Conservation (phyloP, 1,284 basidiomycete genomes). For the Agaricales sp. region DNA sequence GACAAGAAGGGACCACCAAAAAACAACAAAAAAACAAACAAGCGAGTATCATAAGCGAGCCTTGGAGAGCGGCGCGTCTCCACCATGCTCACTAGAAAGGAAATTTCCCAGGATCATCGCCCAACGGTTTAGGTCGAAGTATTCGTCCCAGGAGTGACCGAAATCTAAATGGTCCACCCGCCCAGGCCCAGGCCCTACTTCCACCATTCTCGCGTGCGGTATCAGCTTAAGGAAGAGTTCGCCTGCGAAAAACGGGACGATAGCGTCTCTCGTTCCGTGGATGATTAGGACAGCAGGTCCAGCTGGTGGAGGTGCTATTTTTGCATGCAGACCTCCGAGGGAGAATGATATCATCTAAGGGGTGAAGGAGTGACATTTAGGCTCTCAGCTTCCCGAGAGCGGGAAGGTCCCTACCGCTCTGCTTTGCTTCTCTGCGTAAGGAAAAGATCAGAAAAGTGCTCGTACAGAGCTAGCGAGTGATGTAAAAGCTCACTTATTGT, state of each 20-base stretch:
- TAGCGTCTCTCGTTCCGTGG: background rate
- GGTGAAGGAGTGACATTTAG: too few relatives aligned
- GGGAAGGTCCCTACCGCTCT: background rate
- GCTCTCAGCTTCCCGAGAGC: background rate
- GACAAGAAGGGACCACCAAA: background rate
- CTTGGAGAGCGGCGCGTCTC: too few relatives aligned
- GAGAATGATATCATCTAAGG: constrained; percentile 23
- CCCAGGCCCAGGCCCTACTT: background rate
- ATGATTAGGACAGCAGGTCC: background rate
- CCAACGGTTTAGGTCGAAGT: background rate
- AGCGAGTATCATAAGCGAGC: background rate
- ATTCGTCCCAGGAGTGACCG: background rate
- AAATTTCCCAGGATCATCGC: background rate
- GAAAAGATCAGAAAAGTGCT: too few relatives aligned
- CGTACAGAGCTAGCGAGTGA: background rate
- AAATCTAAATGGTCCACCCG: background rate
- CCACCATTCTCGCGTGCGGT: constrained; percentile 1
- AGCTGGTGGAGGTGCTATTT: constrained; percentile 15
- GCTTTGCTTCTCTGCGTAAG: background rate
- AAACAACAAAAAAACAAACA: background rate
- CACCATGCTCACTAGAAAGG: background rate
- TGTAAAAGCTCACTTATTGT: constrained; percentile 7
- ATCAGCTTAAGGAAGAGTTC: background rate
- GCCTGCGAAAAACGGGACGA: background rate
- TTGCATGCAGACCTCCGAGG: constrained; percentile 22